These are phyloP conservation scores for Coemansia sp. DNA, from an alignment of 192 early-diverging fungal genomes.

Conservation along the genomic window DNA sequence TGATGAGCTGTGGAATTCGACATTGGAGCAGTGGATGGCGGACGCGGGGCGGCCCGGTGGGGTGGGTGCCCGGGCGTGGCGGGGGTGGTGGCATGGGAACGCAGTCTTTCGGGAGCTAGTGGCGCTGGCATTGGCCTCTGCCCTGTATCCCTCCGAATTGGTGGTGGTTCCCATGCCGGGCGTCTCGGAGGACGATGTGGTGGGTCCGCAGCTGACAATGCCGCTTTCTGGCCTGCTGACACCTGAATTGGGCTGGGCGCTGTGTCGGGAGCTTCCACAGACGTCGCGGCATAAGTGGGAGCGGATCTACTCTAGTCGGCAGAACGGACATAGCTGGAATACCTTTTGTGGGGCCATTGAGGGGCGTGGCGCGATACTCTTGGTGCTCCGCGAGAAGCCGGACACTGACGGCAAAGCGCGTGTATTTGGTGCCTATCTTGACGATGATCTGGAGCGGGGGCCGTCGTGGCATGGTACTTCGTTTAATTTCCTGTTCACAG, in stretches of 20 bases:
- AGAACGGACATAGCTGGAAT: constrained; percentile 42
- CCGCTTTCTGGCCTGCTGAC: constrained; percentile 10
- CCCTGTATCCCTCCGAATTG: constrained; percentile 3
- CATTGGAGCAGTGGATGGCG: constrained; percentile 4
- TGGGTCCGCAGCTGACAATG: background rate
- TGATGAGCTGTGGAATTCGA: background rate
- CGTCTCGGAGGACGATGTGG: constrained; percentile 4
- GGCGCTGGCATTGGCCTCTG: constrained; percentile 14
- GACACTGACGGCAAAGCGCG: constrained; percentile 34
- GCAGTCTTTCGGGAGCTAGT: constrained; percentile 15
- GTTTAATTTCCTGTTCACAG: constrained; percentile 57
- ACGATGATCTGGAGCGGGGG: constrained; percentile 50
- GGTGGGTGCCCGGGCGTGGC: constrained; percentile 9
- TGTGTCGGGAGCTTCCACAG: constrained; percentile 20
- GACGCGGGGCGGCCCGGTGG: constrained; percentile 5
- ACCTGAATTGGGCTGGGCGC: constrained; percentile 9
- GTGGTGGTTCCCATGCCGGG: background rate
- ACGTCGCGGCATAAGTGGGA: constrained; percentile 18
- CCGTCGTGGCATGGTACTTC: constrained; percentile 61
- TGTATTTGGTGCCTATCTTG: constrained; percentile 67
- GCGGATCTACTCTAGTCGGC: constrained; percentile 27
- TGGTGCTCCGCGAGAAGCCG: constrained; percentile 27
- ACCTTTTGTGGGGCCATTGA: constrained; percentile 29
- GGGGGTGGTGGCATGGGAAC: constrained; percentile 19
- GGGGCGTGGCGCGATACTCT: constrained; percentile 21